Evolutionary conservation across 805 yeast species (phyloP).

Genomic region (Myxozyma vanderwaltii): DNA sequence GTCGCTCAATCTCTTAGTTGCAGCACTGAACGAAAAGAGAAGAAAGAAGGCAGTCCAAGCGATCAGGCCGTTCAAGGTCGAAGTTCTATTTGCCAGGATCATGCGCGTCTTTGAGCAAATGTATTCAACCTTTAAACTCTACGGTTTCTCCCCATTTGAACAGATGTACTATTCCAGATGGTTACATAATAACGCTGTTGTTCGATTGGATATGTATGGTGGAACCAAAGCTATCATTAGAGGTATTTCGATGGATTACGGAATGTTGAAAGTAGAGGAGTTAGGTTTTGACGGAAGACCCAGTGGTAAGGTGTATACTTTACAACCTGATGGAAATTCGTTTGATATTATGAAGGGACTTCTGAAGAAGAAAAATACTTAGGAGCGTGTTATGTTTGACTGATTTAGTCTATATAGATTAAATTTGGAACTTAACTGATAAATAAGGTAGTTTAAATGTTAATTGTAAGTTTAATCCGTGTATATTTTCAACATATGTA

Average conservation of each 20-base stretch:
- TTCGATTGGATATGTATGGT: conserved; percentile 60
- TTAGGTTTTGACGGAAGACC: conserved; percentile 49
- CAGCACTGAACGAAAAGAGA: conserved; percentile 58
- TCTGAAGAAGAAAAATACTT: conserved; percentile 57
- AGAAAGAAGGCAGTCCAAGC: conserved; percentile 45
- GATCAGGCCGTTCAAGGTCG: conserved; percentile 52
- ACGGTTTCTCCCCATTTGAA: conserved; percentile 71
- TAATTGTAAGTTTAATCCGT: too few relatives aligned
- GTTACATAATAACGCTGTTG: conserved; percentile 79
- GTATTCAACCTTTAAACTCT: conserved; percentile 54
- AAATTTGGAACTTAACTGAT: neutral
- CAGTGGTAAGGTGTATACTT: conserved; percentile 61
- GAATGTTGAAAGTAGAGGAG: conserved; percentile 77
- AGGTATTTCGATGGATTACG: conserved; percentile 86
- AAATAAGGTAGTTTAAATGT: neutral
- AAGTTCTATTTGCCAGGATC: conserved; percentile 64
- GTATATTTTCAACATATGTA: too few relatives aligned
- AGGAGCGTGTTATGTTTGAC: too few relatives aligned
- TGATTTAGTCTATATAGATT: too few relatives aligned
- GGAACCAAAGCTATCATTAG: conserved; percentile 61
- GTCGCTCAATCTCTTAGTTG: conserved; percentile 73
- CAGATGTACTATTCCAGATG: conserved; percentile 76
- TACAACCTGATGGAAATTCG: conserved; percentile 97
- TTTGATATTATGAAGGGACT: conserved; percentile 93
- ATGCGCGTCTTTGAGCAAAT: conserved; percentile 66